Base-by-base conservation (phyloP, 371 early-diverging fungal species). In the Mucor irregularis region DNA sequence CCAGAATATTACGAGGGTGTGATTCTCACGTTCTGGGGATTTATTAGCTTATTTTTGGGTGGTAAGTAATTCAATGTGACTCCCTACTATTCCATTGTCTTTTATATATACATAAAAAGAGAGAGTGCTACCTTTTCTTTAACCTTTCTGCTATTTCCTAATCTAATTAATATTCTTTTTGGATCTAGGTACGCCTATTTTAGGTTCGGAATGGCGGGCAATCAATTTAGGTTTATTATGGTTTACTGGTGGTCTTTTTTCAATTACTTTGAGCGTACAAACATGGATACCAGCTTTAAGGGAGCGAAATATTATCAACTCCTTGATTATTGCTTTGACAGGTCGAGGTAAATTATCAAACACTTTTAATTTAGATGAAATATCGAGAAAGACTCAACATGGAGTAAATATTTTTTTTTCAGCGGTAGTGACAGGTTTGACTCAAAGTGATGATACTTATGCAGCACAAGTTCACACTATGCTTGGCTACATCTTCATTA, bases 1-100 rank as follows among this genome's bases (percentile, higher is more conserved):
- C 73, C 73, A 37, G 76, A 76, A 58, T 73, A 76, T 48, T 76
- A 71, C 55, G 76, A 76, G 39, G 65, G 69, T n/a, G 33, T 73
- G 17, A 42, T 73, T n/a, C 25, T 76, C 34, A 62, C 65, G 4
- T 35, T 68, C 22, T 76, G 76, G 73, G 76, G 76, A 19, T 39
- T 68, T 4, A 35, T 68, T 25, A 55, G 59, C 37, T 29, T 64
- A 24, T 34, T 68, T 11, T 54, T 61, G 24, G 39, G 55, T 14
- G 51, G 66, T 66, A 61, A 47, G 25, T 17, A 49, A 16, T 35
- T 3, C 25, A 43, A 22, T 26, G 7, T 9, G 3, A 3, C 48
- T 33, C 17, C 16, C 24, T 35, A 11, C 10, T 31, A 21, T 42
- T 42, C 24, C 8, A 29, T 46, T 30, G 46, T 46, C 16, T 7